phyloP scores from a whole-genome alignment of 441 rosid species.

The Rhodomyrtus psidioides region DNA sequence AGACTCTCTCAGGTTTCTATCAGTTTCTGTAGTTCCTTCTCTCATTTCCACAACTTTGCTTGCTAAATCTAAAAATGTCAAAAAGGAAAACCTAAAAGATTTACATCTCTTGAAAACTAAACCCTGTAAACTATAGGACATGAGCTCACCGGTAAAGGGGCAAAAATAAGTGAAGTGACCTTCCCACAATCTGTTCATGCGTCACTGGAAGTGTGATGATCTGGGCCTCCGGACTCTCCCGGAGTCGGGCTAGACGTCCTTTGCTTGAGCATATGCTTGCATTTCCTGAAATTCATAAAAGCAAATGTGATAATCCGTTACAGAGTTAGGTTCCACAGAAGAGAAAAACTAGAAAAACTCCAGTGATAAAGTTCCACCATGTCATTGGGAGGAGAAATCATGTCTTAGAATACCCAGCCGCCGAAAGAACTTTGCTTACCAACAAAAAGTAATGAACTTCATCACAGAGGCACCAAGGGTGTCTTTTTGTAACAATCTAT shows the following conservation, averaged over 20 bases:
- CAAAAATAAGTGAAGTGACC: neutral
- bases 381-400: neutral
- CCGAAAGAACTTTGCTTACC: neutral
- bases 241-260: slow-evolving; percentile 10
- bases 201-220: neutral
- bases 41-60: neutral
- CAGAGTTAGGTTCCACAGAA: neutral
- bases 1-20: neutral
- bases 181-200: neutral
- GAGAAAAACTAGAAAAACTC: neutral
- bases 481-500: neutral
- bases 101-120: neutral
- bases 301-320: neutral
- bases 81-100: neutral
- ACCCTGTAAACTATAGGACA: neutral
- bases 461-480: neutral
- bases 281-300: slow-evolving; percentile 30
- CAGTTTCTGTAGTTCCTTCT: neutral
- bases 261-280: slow-evolving; percentile 18
- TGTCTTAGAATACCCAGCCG: neutral
- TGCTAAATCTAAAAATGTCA: neutral
- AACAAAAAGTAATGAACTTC: neutral
- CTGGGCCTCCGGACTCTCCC: neutral
- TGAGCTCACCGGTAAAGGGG: neutral
- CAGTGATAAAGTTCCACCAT: neutral